A percentile compares a stretch with the other conserved stretches of the same genome.
Evolutionary conservation across 1,139 yeast genomes (phyloP).

Genomic region (Suhomyces yuchorum): DNA sequence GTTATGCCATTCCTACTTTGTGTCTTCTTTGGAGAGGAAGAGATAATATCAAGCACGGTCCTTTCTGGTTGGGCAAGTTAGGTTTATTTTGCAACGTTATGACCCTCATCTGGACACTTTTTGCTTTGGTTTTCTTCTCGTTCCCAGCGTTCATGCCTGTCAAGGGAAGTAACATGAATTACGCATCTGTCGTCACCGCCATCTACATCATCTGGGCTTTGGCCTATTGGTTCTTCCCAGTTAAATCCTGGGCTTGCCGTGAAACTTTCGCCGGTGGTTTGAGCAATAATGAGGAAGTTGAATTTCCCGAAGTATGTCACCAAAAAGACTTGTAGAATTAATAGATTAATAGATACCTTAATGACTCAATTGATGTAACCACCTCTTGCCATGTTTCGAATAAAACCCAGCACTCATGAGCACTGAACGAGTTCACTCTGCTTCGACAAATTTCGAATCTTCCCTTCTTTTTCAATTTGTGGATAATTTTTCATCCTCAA

Average conservation of each 20-base stretch:
- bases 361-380: not conserved
- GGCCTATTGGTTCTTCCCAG: slow-evolving; percentile 59
- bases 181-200: slow-evolving; percentile 65
- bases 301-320: slow-evolving; percentile 49
- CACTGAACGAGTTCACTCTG: too few species aligned
- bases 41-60: slow-evolving; percentile 63
- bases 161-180: slow-evolving; percentile 64
- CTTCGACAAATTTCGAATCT: too few species aligned
- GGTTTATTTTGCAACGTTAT: slow-evolving; percentile 60
- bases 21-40: slow-evolving; percentile 61
- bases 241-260: slow-evolving; percentile 42
- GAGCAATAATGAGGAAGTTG: slow-evolving; percentile 44
- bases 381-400: too few species aligned
- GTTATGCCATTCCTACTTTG: slow-evolving; percentile 44
- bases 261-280: slow-evolving; percentile 49
- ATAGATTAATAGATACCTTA: slow-evolving; percentile 7
- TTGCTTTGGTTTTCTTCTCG: slow-evolving; percentile 64
- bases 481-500: too few species aligned
- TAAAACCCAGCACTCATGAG: too few species aligned
- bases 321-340: slow-evolving; percentile 17
- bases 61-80: slow-evolving; percentile 59
- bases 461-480: not conserved
- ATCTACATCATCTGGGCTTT: slow-evolving; percentile 56
- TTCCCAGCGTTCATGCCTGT: slow-evolving; percentile 72
- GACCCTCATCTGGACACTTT: slow-evolving; percentile 58